Percentiles rank a stretch among this genome's conserved stretches.
phyloP scores from a whole-genome alignment of 1,284 basidiomycete species.

The Cronartium quercuum region DNA sequence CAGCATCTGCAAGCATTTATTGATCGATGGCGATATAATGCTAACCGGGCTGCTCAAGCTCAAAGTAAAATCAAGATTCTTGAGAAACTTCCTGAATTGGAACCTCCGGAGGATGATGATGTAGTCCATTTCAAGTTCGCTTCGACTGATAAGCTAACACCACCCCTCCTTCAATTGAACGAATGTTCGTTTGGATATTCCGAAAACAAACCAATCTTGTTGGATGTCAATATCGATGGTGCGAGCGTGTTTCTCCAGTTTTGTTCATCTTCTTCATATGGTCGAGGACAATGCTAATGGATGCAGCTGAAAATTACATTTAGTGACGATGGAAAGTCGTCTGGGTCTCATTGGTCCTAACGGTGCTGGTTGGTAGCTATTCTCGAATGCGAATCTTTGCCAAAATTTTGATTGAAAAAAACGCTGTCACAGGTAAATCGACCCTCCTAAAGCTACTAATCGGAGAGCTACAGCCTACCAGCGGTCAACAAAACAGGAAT shows the following conservation, averaged over 20 bases:
- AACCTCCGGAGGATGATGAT: slow-evolving; percentile 67
- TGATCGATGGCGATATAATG: slow-evolving; percentile 88
- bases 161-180: slow-evolving; percentile 88
- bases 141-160: slow-evolving; percentile 89
- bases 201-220: slow-evolving; percentile 71
- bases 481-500: slow-evolving; percentile 81
- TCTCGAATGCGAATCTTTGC: neutral
- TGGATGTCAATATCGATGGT: slow-evolving; percentile 80
- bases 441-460: slow-evolving; percentile 84
- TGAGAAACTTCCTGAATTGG: slow-evolving; percentile 90
- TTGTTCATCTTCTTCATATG: too few species aligned
- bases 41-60: slow-evolving; percentile 68
- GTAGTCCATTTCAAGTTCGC: slow-evolving; percentile 31
- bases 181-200: slow-evolving; percentile 88
- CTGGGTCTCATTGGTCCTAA: slow-evolving; percentile 79
- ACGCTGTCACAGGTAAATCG: slow-evolving; percentile 43
- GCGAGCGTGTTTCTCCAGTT: slow-evolving; percentile 57
- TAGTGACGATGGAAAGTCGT: slow-evolving; percentile 57
- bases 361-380: slow-evolving; percentile 60
- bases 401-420: slow-evolving; percentile 19
- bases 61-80: slow-evolving; percentile 97
- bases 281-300: too few species aligned
- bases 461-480: slow-evolving; percentile 72
- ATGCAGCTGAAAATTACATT: too few species aligned
- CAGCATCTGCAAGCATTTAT: slow-evolving; percentile 96